Base-by-base conservation (phyloP, 768 basidiomycete genomes). In the Rickenella mellea region DNA sequence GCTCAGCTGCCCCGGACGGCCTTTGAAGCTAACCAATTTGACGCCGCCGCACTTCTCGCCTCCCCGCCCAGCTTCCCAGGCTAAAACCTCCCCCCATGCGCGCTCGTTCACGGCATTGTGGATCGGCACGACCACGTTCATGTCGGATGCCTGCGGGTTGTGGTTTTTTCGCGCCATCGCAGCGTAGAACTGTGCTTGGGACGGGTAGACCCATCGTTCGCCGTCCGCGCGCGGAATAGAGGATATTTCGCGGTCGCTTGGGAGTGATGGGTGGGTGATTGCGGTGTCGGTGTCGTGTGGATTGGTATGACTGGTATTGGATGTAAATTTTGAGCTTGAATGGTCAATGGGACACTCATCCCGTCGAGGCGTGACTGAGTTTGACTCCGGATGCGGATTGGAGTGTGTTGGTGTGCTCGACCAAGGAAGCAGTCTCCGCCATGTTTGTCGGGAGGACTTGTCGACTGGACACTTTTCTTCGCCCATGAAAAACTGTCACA, bases 81-180 rank as follows among this genome's bases (percentile, higher is more conserved):
- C 73, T 58, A 87, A 56, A 20, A 94, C 70, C 60, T 90, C 83
- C 15, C 67, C 63, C 90, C 90, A 94, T 2, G 87, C 84, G 41
- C 81, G 79, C 64, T 98, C 96, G 59, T 99, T 99, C 42, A 98
- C 96, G 27, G 94, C 94, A 56, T 99, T 99, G 63, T 99, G 96
- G 39, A 99, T 99, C 11, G 93, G 94, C 17, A 99, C 91, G 54
- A 99, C 83, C 22, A 88, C 84, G 54, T 74, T 78, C 93, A 98
- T 97, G 64, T 98, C 94, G n/a, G 70, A 57, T 17, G 83, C 73
- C 24, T 80, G 72, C 3, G 93, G 93, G 42, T 83, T 78, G 59
- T 96, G 88, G 53, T 96, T 80, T 66, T 98, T 98, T 45, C 94
- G 79, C 44, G 80, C 76, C 83, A 99, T 92, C 15, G 96, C 94